phyloP scores from a whole-genome alignment of 805 yeast genomes.

The Hanseniaspora thailandica region DNA sequence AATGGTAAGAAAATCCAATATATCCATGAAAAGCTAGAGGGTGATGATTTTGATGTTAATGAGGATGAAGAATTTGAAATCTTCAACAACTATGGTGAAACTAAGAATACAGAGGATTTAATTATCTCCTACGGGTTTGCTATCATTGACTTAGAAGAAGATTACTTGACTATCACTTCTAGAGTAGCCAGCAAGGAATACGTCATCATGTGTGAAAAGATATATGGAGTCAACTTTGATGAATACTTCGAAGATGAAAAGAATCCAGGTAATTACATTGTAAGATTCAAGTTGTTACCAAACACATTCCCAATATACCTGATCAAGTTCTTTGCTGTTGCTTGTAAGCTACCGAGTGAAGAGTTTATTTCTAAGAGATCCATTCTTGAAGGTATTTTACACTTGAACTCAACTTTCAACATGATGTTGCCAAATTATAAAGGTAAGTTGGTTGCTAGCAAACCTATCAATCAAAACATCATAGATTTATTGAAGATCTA shows the following conservation, averaged over 20 bases:
- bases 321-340: conserved; percentile 41
- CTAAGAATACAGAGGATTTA: conserved; percentile 75
- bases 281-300: conserved; percentile 21
- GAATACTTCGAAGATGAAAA: conserved; percentile 25
- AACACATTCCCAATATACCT: conserved; percentile 34
- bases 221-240: conserved; percentile 33
- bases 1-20: conserved; percentile 32
- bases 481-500: conserved; percentile 35
- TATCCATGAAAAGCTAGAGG: conserved; percentile 25
- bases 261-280: conserved; percentile 33
- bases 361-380: conserved; percentile 38
- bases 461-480: conserved; percentile 19
- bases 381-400: conserved; percentile 49
- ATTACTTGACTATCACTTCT: conserved; percentile 48
- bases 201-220: conserved; percentile 28
- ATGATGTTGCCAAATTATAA: conserved; percentile 38
- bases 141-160: conserved; percentile 34
- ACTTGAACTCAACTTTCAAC: conserved; percentile 40
- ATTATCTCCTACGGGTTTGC: conserved; percentile 70
- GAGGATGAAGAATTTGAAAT: conserved; percentile 34
- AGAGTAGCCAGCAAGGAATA: conserved; percentile 33
- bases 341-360: conserved; percentile 44
- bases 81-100: conserved; percentile 67
- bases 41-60: conserved; percentile 15
- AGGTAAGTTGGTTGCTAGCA: conserved; percentile 21